phyloP scores from a whole-genome alignment of 1,139 yeast species.

The Zygotorulaspora mrakii region DNA sequence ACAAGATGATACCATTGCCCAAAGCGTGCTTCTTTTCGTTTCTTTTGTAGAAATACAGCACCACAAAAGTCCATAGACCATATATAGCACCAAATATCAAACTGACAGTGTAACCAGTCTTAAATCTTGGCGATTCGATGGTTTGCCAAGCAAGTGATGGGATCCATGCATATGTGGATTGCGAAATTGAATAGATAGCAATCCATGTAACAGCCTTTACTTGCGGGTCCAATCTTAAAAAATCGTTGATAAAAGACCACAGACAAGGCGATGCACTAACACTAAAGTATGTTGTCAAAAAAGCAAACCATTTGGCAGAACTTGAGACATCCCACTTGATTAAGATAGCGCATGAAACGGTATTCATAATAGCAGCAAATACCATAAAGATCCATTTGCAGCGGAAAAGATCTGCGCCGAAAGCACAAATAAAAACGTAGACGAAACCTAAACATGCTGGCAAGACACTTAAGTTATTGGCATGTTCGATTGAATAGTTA shows the following conservation, averaged over 20 bases:
- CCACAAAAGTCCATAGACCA: constrained; percentile 53
- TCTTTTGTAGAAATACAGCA: constrained; percentile 54
- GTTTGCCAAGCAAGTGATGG: constrained; percentile 52
- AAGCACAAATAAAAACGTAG: constrained; percentile 35
- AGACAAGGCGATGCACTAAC: constrained; percentile 39
- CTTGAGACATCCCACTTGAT: constrained; percentile 44
- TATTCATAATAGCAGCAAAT: constrained; percentile 49
- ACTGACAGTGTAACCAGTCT: constrained; percentile 51
- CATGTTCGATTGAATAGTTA: constrained; percentile 33
- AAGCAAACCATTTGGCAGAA: constrained; percentile 39
- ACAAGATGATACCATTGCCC: constrained; percentile 49
- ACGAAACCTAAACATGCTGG: constrained; percentile 40
- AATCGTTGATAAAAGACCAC: constrained; percentile 40
- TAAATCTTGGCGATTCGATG: constrained; percentile 49
- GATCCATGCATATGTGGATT: constrained; percentile 39
- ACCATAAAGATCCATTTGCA: constrained; percentile 42
- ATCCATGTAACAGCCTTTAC: constrained; percentile 40
- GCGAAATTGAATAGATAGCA: constrained; percentile 38
- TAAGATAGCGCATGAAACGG: constrained; percentile 44
- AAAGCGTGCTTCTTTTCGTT: constrained; percentile 53
- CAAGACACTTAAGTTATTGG: constrained; percentile 37
- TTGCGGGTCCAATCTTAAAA: constrained; percentile 39
- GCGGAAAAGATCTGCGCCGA: constrained; percentile 37
- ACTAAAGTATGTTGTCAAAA: constrained; percentile 37
- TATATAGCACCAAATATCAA: constrained; percentile 51